A percentile compares a stretch with the other conserved stretches of the same genome.
phyloP scores from a whole-genome alignment of 805 yeast species.

The Wickerhamomyces bovis region DNA sequence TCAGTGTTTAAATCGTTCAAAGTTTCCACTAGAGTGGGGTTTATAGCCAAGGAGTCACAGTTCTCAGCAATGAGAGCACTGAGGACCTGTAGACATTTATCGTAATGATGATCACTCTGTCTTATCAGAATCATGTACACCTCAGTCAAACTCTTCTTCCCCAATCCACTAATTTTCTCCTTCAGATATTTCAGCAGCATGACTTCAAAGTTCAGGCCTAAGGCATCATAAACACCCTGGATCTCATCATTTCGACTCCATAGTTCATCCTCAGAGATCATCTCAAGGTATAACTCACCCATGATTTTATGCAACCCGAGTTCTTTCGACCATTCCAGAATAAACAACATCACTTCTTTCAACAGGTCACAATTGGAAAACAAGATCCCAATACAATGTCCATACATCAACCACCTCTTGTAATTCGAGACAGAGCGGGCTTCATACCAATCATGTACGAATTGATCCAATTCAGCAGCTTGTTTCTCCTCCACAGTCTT shows the following conservation, averaged over 20 bases:
- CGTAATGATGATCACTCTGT: neutral
- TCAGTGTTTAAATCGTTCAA: constrained; percentile 2
- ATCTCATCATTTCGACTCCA: neutral
- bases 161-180: neutral
- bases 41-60: constrained; percentile 3
- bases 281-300: neutral
- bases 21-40: constrained; percentile 10
- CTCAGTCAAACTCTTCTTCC: neutral
- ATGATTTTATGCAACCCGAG: constrained; percentile 1
- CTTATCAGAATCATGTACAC: neutral
- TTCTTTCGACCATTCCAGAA: constrained; percentile 2
- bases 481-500: constrained; percentile 4
- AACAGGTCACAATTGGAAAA: constrained; percentile 5
- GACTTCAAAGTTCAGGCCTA: neutral
- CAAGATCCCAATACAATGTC: constrained; percentile 12
- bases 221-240: neutral
- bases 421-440: neutral
- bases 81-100: constrained; percentile 2
- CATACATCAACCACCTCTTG: constrained; percentile 11
- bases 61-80: constrained; percentile 2
- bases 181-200: neutral
- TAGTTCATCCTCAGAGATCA: neutral
- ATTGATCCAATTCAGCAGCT: constrained; percentile 2
- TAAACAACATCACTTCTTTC: neutral
- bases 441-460: constrained; percentile 7